A percentile compares a stretch with the other conserved stretches of the same genome.
These are phyloP conservation scores for Pythium brassicae DNA, from an alignment of 352 stramenopile genomes.

Conservation along the genomic window DNA sequence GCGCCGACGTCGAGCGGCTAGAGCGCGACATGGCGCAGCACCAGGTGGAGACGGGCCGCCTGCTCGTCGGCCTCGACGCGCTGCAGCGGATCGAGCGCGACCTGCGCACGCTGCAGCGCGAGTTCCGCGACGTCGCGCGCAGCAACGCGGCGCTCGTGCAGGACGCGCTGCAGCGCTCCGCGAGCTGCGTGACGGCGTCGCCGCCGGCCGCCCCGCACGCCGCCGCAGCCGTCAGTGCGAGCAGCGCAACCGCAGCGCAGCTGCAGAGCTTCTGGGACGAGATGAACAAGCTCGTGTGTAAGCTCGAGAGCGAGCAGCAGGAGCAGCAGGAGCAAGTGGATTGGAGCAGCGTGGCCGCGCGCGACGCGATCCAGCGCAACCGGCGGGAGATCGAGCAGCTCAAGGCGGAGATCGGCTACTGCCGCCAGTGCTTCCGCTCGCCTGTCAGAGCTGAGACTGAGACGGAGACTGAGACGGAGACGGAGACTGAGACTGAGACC, in stretches of 20 bases:
- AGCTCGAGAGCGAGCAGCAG: constrained; percentile 30
- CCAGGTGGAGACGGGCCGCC: constrained; percentile 28
- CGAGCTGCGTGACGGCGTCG: constrained; percentile 48
- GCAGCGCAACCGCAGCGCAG: constrained; percentile 29
- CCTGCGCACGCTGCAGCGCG: constrained; percentile 29
- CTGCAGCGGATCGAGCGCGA: constrained; percentile 39
- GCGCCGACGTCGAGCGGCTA: constrained; percentile 30
- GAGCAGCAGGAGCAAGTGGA: constrained; percentile 8
- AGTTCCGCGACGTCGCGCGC: constrained; percentile 39
- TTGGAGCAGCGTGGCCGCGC: not conserved
- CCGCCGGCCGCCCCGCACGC: constrained; percentile 41
- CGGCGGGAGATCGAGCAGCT: constrained; percentile 19
- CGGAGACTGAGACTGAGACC: constrained; percentile 12
- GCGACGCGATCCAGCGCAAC: constrained; percentile 13
- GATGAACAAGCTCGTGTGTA: constrained; percentile 37
- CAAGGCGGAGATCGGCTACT: constrained; percentile 20
- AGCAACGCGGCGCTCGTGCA: constrained; percentile 49
- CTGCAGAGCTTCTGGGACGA: constrained; percentile 36
- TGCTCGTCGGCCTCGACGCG: constrained; percentile 29
- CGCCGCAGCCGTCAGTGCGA: no score
- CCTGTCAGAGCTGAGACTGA: not conserved
- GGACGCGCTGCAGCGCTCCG: constrained; percentile 44
- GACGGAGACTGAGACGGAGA: constrained; percentile 4
- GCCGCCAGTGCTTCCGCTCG: constrained; percentile 14
- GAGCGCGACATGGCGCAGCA: constrained; percentile 33